Evolutionary conservation across 2,329 filamentous ascomycete species (phyloP), one percentile per base, ranked within the genome.

Genomic region (Neofusicoccum laricinum): DNA sequence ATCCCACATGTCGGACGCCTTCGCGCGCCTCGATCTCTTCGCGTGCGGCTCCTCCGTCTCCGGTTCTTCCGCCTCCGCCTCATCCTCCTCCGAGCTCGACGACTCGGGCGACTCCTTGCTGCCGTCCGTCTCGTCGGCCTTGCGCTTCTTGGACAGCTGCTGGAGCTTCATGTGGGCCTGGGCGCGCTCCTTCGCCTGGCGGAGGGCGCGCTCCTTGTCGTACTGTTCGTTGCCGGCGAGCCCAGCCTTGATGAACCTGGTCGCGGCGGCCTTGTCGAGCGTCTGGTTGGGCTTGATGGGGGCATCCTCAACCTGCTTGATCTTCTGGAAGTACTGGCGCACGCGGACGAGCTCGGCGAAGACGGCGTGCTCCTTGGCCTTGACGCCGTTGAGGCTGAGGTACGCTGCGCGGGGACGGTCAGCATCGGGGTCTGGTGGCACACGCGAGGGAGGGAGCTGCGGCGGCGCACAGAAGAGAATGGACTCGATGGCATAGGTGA

Each of bases 241-340:
- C 61, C 91, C 92, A 66, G 91, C 86, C 73, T 90, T 92, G 71
- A 99, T 88, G 66, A 99, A 91, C 58, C 94, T 85, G 59, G 86
- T 87, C 14, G 92, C 91, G 5, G 92, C 93, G 68, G 87, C 86
- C 70, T 90, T 93, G 73, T 97, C 85, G 67, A 91, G 79, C 1
- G 80, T 84, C 66, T 78, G 72, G 46, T 77, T 81, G 36, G 84
- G 83, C 71, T 86, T 81, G 61, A 80, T 77, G 3, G 84, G 83
- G 1, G 86, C 85, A 6, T 82, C 84, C 77, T 97, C 93, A 2
- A 87, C 85, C 14, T 83, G 81, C 73, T 95, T 92, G 75, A 98
- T 94, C 81, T 98, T 99, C 66, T 86, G 87, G 78, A 97, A 96
- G 77, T 98, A 98, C 74, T 93, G 90, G 76, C 89, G 92, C 62